phyloP scores from a whole-genome alignment of 306 rosid species.

The Cyclanthera cordifolia region DNA sequence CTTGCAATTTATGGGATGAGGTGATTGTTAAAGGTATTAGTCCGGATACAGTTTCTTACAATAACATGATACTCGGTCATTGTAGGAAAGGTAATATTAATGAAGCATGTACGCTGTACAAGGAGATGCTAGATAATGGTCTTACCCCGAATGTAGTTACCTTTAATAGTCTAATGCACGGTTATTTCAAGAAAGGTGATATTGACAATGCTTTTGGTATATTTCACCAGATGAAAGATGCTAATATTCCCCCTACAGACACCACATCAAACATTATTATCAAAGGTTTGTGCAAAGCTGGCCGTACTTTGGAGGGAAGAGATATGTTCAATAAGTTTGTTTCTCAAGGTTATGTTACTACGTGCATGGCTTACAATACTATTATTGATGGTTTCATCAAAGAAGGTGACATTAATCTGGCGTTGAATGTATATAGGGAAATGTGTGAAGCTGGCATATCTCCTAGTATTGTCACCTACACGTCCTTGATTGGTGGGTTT shows the following conservation, averaged over 20 bases:
- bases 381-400: slow-evolving; percentile 55
- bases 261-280: slow-evolving; percentile 34
- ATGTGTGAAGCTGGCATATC: slow-evolving; percentile 47
- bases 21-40: slow-evolving; percentile 40
- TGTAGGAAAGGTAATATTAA: slow-evolving; percentile 46
- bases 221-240: slow-evolving; percentile 48
- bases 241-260: slow-evolving; percentile 37
- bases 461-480: slow-evolving; percentile 49
- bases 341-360: slow-evolving; percentile 42
- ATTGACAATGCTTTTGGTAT: slow-evolving; percentile 28
- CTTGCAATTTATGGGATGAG: slow-evolving; percentile 39
- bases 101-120: slow-evolving; percentile 26
- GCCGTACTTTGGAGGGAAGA: slow-evolving; percentile 37
- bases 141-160: slow-evolving; percentile 50
- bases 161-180: slow-evolving; percentile 40
- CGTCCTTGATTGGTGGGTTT: slow-evolving; percentile 49
- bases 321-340: slow-evolving; percentile 34
- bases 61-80: slow-evolving; percentile 48
- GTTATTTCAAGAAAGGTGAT: slow-evolving; percentile 49
- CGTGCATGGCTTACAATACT: slow-evolving; percentile 42
- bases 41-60: slow-evolving; percentile 50
- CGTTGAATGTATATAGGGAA: slow-evolving; percentile 35
- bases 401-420: slow-evolving; percentile 45
- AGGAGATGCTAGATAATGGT: slow-evolving; percentile 40
- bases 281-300: slow-evolving; percentile 66